Percentiles rank a stretch among this genome's conserved stretches.
phyloP scores from a whole-genome alignment of 148 eudicot species.

The Fallopia convolvulus region DNA sequence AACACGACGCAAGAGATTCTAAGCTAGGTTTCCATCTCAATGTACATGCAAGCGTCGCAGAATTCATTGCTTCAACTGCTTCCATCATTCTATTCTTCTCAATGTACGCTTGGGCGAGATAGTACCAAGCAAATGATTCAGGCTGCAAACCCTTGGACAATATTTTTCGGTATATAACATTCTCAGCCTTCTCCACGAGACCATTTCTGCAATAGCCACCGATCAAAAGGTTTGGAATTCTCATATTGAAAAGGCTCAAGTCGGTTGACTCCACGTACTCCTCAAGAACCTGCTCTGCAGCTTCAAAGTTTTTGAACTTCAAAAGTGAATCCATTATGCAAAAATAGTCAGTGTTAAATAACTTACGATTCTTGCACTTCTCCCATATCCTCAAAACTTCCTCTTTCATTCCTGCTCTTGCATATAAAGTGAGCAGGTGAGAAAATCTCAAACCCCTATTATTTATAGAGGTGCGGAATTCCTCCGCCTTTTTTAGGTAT shows the following conservation, averaged over 20 bases:
- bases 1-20: not conserved
- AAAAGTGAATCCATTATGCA: slow-evolving; percentile 28
- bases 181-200: slow-evolving; percentile 39
- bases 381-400: slow-evolving; percentile 40
- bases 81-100: slow-evolving; percentile 24
- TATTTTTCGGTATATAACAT: slow-evolving; percentile 19
- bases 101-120: slow-evolving; percentile 29
- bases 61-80: slow-evolving; percentile 30
- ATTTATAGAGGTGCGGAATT: slow-evolving; percentile 9
- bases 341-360: slow-evolving; percentile 28
- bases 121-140: slow-evolving; percentile 23
- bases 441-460: slow-evolving; percentile 19
- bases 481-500: slow-evolving; percentile 30
- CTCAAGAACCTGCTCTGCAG: slow-evolving; percentile 30
- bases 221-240: slow-evolving; percentile 29
- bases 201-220: slow-evolving; percentile 29
- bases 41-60: not conserved
- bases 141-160: slow-evolving; percentile 24
- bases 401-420: slow-evolving; percentile 29
- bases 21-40: not conserved
- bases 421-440: slow-evolving; percentile 27
- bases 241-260: slow-evolving; percentile 20
- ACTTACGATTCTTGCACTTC: slow-evolving; percentile 21
- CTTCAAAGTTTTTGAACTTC: slow-evolving; percentile 31
- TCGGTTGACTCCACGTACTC: slow-evolving; percentile 35